Evolutionary conservation across 2,329 filamentous ascomycete genomes (phyloP).

Genomic region (Clonostachys rosea): DNA sequence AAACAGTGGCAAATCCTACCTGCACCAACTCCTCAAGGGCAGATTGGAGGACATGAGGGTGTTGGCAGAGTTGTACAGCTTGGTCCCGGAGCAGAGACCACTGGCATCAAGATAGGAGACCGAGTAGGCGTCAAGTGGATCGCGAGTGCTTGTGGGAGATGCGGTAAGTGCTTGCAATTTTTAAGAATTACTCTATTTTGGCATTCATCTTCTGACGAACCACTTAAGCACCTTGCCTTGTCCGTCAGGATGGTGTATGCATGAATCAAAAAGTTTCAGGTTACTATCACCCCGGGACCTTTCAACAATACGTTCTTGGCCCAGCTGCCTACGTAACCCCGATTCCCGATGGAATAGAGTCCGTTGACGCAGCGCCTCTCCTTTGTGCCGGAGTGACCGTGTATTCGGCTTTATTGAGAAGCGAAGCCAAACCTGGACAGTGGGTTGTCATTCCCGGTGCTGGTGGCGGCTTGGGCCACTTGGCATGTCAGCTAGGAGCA

Average conservation of each 20-base stretch:
- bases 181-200: no score
- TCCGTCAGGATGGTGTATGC: slow-evolving; percentile 1
- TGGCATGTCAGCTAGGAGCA: slow-evolving; percentile 47
- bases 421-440: slow-evolving; percentile 64
- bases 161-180: slow-evolving; percentile 10
- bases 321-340: slow-evolving; percentile 35
- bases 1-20: not conserved
- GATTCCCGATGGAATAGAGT: slow-evolving; percentile 34
- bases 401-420: slow-evolving; percentile 49
- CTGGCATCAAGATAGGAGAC: slow-evolving; percentile 59
- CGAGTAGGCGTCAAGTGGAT: slow-evolving; percentile 70
- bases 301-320: slow-evolving; percentile 11
- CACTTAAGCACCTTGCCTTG: not conserved
- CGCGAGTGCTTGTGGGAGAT: slow-evolving; percentile 48
- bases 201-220: no score
- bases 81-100: slow-evolving; percentile 51
- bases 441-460: slow-evolving; percentile 62
- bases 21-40: not conserved
- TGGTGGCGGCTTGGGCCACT: slow-evolving; percentile 61
- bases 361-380: slow-evolving; percentile 52
- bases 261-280: slow-evolving; percentile 10
- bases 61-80: slow-evolving; percentile 62
- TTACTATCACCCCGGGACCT: slow-evolving; percentile 15
- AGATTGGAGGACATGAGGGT: slow-evolving; percentile 64
- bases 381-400: slow-evolving; percentile 68